These are phyloP conservation scores for Eucalyptus curtisii DNA, from an alignment of 345 rosid species.

Conservation along the genomic window DNA sequence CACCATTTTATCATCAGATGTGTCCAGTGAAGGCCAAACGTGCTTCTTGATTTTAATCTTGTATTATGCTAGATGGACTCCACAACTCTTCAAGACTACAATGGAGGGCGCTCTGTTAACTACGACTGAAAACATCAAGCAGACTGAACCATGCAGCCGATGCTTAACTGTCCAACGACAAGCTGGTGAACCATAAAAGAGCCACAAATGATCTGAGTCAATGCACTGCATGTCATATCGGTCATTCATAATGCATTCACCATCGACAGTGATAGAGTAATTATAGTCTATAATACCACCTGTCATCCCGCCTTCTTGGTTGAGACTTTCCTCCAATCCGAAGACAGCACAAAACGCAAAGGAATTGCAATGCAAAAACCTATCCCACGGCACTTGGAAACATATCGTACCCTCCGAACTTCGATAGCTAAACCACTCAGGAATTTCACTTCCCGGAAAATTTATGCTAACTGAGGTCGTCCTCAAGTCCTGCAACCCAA, in stretches of 20 bases:
- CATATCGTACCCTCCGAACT: neutral
- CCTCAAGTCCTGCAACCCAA: neutral
- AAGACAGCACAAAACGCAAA: fast-evolving
- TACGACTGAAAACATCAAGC: fast-evolving
- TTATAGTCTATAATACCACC: fast-evolving
- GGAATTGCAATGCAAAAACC: fast-evolving
- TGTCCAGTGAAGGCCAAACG: neutral
- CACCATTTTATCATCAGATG: neutral
- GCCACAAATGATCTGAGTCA: neutral
- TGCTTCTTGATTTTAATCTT: fast-evolving
- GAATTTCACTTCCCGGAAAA: neutral
- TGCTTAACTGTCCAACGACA: no score
- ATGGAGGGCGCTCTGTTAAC: fast-evolving
- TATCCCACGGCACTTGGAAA: neutral
- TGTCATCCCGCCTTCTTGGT: fast-evolving
- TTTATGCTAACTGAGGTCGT: fast-evolving
- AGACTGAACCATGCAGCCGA: fast-evolving
- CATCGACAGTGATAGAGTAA: neutral
- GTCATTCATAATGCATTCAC: fast-evolving
- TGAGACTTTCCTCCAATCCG: neutral
- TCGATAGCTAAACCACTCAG: neutral
- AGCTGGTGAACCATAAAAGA: neutral
- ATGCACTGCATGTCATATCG: neutral
- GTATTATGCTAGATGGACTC: fast-evolving
- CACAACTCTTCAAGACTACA: neutral